These are phyloP conservation scores for Butyriboletus appendiculatus DNA, from an alignment of 1,284 basidiomycete species.

Conservation along the genomic window DNA sequence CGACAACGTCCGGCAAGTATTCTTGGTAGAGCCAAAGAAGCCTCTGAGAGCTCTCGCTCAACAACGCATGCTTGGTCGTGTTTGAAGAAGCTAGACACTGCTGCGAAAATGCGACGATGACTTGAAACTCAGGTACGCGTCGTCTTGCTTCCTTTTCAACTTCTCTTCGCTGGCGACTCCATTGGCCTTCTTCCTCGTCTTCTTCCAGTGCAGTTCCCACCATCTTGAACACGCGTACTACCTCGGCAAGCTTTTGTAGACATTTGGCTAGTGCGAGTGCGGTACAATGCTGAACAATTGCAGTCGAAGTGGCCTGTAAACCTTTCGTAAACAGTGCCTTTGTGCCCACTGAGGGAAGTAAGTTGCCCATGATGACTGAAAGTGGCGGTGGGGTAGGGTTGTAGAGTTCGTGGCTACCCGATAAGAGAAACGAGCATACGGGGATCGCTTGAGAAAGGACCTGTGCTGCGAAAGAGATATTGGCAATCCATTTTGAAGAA, in stretches of 20 bases:
- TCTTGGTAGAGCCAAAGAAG: conserved; percentile 84
- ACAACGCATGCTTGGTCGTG: conserved; percentile 47
- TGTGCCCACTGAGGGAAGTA: conserved; percentile 69
- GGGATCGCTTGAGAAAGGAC: conserved; percentile 81
- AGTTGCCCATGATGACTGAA: conserved; percentile 67
- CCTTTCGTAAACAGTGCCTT: conserved; percentile 80
- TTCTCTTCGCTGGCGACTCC: conserved; percentile 63
- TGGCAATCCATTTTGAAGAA: conserved; percentile 88
- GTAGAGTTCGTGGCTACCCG: conserved; percentile 41
- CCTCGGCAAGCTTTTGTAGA: conserved; percentile 65
- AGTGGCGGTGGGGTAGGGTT: conserved; percentile 75
- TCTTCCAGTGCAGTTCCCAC: conserved; percentile 65
- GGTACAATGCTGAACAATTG: conserved; percentile 81
- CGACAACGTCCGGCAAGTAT: conserved; percentile 70
- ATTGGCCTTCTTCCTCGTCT: conserved; percentile 64
- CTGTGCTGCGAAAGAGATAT: conserved; percentile 78
- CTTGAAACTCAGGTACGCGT: conserved; percentile 82
- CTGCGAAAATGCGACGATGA: conserved; percentile 78
- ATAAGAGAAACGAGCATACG: conserved; percentile 57
- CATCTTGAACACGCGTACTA: conserved; percentile 50
- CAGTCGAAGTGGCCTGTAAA: conserved; percentile 59
- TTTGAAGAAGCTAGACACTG: conserved; percentile 32
- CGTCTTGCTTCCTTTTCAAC: conserved; percentile 75
- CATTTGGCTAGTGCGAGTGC: conserved; percentile 75
- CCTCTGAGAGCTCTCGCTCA: conserved; percentile 78